phyloP scores from a whole-genome alignment of 106 monocot genomes.

The Narthecium ossifragum region DNA sequence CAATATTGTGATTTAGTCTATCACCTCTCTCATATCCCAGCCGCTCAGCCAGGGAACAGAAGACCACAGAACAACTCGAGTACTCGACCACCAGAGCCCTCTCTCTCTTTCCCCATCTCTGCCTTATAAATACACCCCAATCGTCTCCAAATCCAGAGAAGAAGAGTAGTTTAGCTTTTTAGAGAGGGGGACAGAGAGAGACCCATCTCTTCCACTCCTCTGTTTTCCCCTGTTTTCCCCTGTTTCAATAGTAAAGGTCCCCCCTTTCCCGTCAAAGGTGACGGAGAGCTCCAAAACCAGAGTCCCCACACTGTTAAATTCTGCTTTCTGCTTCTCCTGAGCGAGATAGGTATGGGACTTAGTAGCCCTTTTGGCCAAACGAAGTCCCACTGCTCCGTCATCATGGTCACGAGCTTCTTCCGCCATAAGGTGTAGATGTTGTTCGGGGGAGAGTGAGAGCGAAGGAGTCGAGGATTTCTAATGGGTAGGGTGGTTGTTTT shows the following conservation, averaged over 20 bases:
- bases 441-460: neutral
- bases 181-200: neutral
- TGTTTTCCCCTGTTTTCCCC: too few species aligned
- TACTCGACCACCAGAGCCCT: too few species aligned
- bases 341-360: constrained; percentile 26
- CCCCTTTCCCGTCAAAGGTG: neutral
- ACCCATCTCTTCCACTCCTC: neutral
- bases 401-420: constrained; percentile 73
- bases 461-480: neutral
- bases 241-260: neutral
- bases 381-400: constrained; percentile 30
- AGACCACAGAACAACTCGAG: too few species aligned
- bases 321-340: neutral
- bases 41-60: too few species aligned
- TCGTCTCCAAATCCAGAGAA: neutral
- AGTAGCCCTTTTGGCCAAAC: constrained; percentile 12
- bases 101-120: neutral
- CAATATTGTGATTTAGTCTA: too few species aligned
- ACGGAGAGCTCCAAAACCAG: neutral
- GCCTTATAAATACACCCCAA: neutral
- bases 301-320: neutral
- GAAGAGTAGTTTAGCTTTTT: too few species aligned
- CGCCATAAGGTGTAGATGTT: constrained; percentile 34
- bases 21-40: too few species aligned
- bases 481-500: neutral